Base-by-base conservation (phyloP, 805 yeast species). In the Metschnikowia henanensis region DNA sequence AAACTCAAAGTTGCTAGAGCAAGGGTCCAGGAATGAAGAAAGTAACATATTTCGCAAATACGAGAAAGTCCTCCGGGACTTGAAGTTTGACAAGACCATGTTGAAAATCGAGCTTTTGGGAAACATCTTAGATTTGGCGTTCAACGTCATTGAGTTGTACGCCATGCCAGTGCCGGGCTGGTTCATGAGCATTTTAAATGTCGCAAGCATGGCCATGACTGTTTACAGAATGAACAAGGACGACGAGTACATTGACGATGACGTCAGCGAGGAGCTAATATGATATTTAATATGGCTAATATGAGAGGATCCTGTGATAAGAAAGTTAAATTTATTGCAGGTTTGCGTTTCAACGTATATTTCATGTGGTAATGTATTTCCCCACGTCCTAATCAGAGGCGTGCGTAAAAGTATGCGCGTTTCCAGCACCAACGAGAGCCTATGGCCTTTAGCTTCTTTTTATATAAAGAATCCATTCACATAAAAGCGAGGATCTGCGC, bases 221-320 rank as follows among this genome's bases (percentile, higher is more conserved):
- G 56, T 71, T 35, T 71, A 71, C 63, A 68, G 76, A 60, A 71
- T 71, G 76, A 71, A 71, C 57, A 71, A 71, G 55, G 75, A 71
- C 47, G 75, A 70, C 46, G 76, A 70, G 57, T 70, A 71, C 43
- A 49, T 60, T 18, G 75, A 71, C 51, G 76, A 70, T 48, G 73
- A 69, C 43, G 64, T 70, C 10, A 58, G 68, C 17, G 73, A 71
- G 43, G 75, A 71, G 42, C 53, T 70, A 37, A 59, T 68, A 41
- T 69, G 25, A 22, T 22, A 29, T 29, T 29, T 23, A 2, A 23
- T 4, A 23, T 23, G 26, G 26, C 26, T 23, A 23, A 9, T 23
- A 3, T 3, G 26, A 23, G n/a, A n/a, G n/a, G n/a, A n/a, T n/a
- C n/a, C n/a, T n/a, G n/a, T n/a, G n/a, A n/a, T n/a, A n/a, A n/a